Evolutionary conservation across 2,329 filamentous ascomycete species (phyloP), one percentile per base, ranked within the genome.

Genomic region (Cladosporium austrohemisphaericum): DNA sequence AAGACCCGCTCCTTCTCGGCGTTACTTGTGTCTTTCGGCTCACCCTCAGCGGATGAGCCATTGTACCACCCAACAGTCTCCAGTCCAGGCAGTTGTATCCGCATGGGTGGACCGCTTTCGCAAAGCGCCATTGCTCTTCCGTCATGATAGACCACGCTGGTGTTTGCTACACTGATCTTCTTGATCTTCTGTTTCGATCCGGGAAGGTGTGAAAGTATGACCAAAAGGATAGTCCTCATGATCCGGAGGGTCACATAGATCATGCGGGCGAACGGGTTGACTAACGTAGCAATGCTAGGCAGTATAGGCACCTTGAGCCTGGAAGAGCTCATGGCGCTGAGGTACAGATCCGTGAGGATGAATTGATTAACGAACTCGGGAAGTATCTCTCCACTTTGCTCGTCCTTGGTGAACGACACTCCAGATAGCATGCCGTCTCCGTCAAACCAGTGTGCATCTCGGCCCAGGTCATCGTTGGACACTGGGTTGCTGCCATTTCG

Each of bases 341-440:
- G 67, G 55, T 77, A 84, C 4, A 86, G 67, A 56, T 88, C 84
- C 0, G 84, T 88, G 20, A 85, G 65, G 41, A 88, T 72, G 58
- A 80, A 86, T 56, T 84, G 81, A 52, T 86, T 87, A 48, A 84
- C 81, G 48, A 86, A 88, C 47, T 83, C 73, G 0, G 84, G 83
- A 50, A 71, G 63, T 1, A 84, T 73, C 0, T 60, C 55, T 2
- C 65, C 65, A 2, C 62, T 58, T 29, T 71, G 62, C 5, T 68
- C 65, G 2, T 66, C 65, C 2, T 71, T 71, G 22, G 70, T 70
- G 61, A 85, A 88, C 14, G 73, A 72, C 0, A 88, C 83, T 1
- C 84, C 84, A 23, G 79, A 79, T 9, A 88, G 76, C 84, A 88
- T 88, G 4, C 84, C 85, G 61, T 88, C 84, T 25, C 85, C 84